These are phyloP conservation scores for Cyclocybe cylindracea DNA, from an alignment of 768 basidiomycete species.

Conservation along the genomic window DNA sequence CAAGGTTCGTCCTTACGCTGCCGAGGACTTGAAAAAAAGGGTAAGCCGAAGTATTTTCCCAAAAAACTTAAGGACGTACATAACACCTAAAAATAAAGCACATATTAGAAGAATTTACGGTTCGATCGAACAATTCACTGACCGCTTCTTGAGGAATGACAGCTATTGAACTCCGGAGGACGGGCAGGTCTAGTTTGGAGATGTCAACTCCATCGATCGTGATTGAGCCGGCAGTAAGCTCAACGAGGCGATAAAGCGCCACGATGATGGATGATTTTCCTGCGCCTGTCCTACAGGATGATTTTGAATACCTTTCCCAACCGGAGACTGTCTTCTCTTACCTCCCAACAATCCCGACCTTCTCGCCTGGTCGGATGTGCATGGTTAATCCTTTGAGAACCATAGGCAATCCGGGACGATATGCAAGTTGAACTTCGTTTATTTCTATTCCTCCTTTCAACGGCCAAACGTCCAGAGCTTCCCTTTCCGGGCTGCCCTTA, in stretches of 20 bases:
- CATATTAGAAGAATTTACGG: not conserved
- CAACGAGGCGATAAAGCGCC: slow-evolving; percentile 83
- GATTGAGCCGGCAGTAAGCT: slow-evolving; percentile 72
- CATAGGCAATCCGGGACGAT: slow-evolving; percentile 81
- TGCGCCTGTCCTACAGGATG: slow-evolving; percentile 62
- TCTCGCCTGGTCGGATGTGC: slow-evolving; percentile 72
- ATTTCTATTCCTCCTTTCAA: slow-evolving; percentile 69
- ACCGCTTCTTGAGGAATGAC: slow-evolving; percentile 89
- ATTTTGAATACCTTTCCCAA: not conserved
- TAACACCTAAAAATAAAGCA: slow-evolving; percentile 6
- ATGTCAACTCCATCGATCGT: slow-evolving; percentile 81
- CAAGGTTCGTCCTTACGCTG: slow-evolving; percentile 82
- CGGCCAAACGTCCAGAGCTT: slow-evolving; percentile 72
- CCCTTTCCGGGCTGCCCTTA: slow-evolving; percentile 56
- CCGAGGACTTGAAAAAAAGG: slow-evolving; percentile 56
- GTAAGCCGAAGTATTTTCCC: slow-evolving; percentile 34
- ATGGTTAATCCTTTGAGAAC: slow-evolving; percentile 81
- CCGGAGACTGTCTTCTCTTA: slow-evolving; percentile 7
- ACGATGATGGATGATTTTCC: slow-evolving; percentile 90
- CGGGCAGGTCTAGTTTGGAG: slow-evolving; percentile 72
- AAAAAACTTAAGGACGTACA: slow-evolving; percentile 30
- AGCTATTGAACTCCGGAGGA: slow-evolving; percentile 63
- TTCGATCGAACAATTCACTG: slow-evolving; percentile 24
- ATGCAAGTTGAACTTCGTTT: slow-evolving; percentile 72
- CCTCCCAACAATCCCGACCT: slow-evolving; percentile 86